Evolutionary conservation across 306 rosid genomes (phyloP), one percentile per base, ranked within the genome.

Genomic region (Ormosia emarginata): DNA sequence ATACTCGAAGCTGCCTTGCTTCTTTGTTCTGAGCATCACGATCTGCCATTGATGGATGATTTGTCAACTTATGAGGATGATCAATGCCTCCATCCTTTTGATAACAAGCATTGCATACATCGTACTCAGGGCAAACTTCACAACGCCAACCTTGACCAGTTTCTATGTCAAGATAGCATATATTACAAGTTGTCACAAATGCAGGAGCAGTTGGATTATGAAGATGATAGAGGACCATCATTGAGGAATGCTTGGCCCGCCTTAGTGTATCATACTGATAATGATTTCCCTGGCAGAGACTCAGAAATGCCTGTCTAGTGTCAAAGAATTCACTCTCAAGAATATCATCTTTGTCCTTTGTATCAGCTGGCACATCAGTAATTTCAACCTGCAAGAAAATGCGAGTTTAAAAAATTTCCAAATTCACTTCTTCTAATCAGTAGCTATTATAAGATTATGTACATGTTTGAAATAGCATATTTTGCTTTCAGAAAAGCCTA

Each of bases 81-180:
- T 91, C 97, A 75, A 86, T 74, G 69, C 90, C 94, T 5, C 97
- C 95, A 24, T 91, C 96, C 89, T 89, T 95, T 86, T 91, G 97
- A 85, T 92, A 93, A 87, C 99, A 96, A 82, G 91, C 84, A 86
- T 92, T 93, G 91, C 98, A 96, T 29, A 93, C 91, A 82, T 92
- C 99, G 39, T 92, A 96, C 71, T 96, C 99, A 13, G 98, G 90
- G 87, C 99, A 96, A 77, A 92, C 88, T 84, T 96, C 99, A 85
- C 98, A 96, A 12, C 92, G 97, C 99, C 99, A 96, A 62, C 99
- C 98, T 88, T 96, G 99, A 50, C 98, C 98, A 72, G 97, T 92
- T 87, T 93, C 99, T 75, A 93, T 90, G 82, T 96, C 99, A 47
- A 92, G 92, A 87, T 76, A 88, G 77, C 99, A 96, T 79, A 87